Evolutionary conservation across 208 protist genomes (phyloP).

Genomic region (Leishmania tropica): DNA sequence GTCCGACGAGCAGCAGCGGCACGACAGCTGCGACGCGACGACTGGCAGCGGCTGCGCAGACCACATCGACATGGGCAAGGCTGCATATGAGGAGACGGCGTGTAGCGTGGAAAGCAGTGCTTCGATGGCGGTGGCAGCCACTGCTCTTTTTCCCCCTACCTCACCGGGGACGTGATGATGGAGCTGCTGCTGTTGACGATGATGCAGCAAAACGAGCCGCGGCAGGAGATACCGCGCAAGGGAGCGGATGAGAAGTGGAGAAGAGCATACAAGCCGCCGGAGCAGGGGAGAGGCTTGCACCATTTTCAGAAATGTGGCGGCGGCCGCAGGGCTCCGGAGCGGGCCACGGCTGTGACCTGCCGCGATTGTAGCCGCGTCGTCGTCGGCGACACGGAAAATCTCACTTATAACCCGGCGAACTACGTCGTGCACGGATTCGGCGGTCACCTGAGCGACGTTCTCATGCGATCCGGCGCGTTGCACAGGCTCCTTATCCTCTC

Average conservation of each 20-base stretch:
- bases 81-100: not conserved
- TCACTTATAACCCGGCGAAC: not conserved
- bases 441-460: conserved; percentile 3
- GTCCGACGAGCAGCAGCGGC: not conserved
- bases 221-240: conserved; percentile 6
- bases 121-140: not conserved
- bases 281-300: conserved; percentile 7
- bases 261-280: not conserved
- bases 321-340: conserved; percentile 6
- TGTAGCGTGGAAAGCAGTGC: conserved; percentile 4
- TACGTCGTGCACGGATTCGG: not conserved
- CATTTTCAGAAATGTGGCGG: not conserved
- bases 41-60: not conserved
- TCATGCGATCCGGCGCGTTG: not conserved
- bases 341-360: not conserved
- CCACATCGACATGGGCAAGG: not conserved
- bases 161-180: not conserved
- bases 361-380: not conserved
- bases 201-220: conserved; percentile 7
- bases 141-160: not conserved
- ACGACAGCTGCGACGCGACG: conserved; percentile 12
- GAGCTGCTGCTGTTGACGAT: conserved; percentile 7
- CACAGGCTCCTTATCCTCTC: not conserved
- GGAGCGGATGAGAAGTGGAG: conserved; percentile 2
- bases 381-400: not conserved